A percentile compares a stretch with the other conserved stretches of the same genome.
phyloP scores from a whole-genome alignment of 495 filamentous ascomycete species.

The Parachaetomium inaequale region DNA sequence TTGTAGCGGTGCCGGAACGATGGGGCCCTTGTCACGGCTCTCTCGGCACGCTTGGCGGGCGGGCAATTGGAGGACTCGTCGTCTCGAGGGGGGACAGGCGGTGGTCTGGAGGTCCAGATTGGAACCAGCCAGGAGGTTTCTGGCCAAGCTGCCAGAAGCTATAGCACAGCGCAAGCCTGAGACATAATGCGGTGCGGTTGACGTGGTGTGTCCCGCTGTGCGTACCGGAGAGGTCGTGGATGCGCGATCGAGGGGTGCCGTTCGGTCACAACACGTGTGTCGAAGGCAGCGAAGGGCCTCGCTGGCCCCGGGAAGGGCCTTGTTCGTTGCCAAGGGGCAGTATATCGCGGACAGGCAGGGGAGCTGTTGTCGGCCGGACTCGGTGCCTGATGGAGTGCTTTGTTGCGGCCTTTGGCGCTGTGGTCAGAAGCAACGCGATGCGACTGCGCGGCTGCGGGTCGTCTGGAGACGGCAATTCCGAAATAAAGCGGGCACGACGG shows the following conservation, averaged over 20 bases:
- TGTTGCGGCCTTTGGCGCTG: not conserved
- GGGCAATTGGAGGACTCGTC: not conserved
- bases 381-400: not conserved
- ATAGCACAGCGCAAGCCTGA: conserved; percentile 44
- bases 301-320: not conserved
- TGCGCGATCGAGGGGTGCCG: not conserved
- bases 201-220: conserved; percentile 35
- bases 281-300: conserved; percentile 7
- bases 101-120: conserved; percentile 10
- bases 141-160: conserved; percentile 49
- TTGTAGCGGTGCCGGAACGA: conserved; percentile 10
- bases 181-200: conserved; percentile 46
- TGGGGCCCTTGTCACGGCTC: conserved; percentile 8
- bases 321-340: not conserved
- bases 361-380: not conserved
- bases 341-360: not conserved
- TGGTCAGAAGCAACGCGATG: not conserved
- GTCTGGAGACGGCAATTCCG: conserved; percentile 21
- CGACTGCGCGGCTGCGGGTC: conserved; percentile 9
- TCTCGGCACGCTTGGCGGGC: conserved; percentile 1
- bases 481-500: not conserved
- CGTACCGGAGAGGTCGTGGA: not conserved
- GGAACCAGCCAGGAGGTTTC: conserved; percentile 28
- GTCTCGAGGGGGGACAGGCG: not conserved
- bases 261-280: conserved; percentile 13